Conservation (phyloP, 108 stramenopile genomes). For the Halocafeteria seosinensis region DNA sequence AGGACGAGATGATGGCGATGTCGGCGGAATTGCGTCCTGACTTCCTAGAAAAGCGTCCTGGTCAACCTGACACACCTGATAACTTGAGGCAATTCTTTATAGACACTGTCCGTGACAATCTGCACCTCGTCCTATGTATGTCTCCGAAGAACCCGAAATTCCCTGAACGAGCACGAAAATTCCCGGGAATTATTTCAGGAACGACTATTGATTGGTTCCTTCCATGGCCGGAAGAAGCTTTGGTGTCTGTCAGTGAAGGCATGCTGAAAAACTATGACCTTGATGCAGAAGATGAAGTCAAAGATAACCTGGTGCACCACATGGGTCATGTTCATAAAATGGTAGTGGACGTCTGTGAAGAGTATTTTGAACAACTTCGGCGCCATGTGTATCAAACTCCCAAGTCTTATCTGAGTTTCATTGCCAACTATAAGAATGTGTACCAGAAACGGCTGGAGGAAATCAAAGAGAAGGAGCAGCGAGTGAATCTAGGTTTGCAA, state of each 20-base stretch:
- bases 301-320: conserved; percentile 49
- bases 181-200: conserved; percentile 58
- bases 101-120: conserved; percentile 60
- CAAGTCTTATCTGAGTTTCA: conserved; percentile 66
- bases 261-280: conserved; percentile 54
- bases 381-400: conserved; percentile 69
- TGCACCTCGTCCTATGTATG: conserved; percentile 75
- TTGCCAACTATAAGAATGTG: conserved; percentile 55
- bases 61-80: conserved; percentile 56
- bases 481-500: conserved; percentile 57
- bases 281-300: conserved; percentile 29
- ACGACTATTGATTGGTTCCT: conserved; percentile 80
- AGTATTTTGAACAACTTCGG: conserved; percentile 61
- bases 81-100: conserved; percentile 67
- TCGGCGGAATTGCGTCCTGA: conserved; percentile 46
- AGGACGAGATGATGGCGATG: conserved; percentile 79
- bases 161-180: conserved; percentile 60
- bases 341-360: conserved; percentile 59
- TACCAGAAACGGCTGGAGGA: conserved; percentile 53
- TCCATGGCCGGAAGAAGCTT: conserved; percentile 70
- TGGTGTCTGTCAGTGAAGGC: conserved; percentile 55
- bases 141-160: conserved; percentile 73
- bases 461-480: conserved; percentile 59
- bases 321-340: conserved; percentile 64
- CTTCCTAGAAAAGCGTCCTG: conserved; percentile 51